Evolutionary conservation across 2,329 filamentous ascomycete genomes (phyloP), one percentile per base, ranked within the genome.

Genomic region (Dothistroma septosporum): DNA sequence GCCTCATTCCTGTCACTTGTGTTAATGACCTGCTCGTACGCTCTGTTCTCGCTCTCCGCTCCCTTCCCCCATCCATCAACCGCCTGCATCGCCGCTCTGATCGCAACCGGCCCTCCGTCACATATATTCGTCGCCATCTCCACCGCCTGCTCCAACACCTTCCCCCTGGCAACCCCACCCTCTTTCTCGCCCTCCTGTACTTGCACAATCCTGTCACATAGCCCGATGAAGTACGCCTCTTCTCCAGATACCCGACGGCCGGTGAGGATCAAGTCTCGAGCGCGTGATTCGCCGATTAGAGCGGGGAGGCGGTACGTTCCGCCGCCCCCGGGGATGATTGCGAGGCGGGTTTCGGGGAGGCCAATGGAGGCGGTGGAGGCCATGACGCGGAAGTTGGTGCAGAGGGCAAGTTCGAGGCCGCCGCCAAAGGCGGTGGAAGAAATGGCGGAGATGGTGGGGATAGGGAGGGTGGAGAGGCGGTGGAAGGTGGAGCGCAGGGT

Each of bases 271-370:
- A 97, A 79, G 75, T 99, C 93, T 55, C 92, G 83, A n/a, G 94
- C 94, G 58, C 92, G 86, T 28, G 83, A 81, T 24, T 89, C 78
- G 5, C 94, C 94, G 66, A 99, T 88, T 21, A 99, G 77, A 9
- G 83, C 84, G 1, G 92, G 91, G 0, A 99, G 85, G 10, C 94
- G 87, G 76, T 91, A 91, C 0, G 93, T 97, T 62, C 93, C 94
- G 48, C 94, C 94, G 1, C 93, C 94, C 61, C 94, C 94, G 2
- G 94, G 94, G 66, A 99, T 89, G 73, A 99, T 99, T 59, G 89
- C 94, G 2, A 99, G 83, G 2, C 92, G 84, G 1, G 94, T 97
- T 75, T 99, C 94, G 1, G 94, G 94, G 5, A 97, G 85, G 0
- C 87, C 92, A 58, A 99, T 86, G 24, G 82, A 79, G 16, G 91